Conservation (phyloP, 116 monocot genomes). For the Posidonia oceanica region DNA sequence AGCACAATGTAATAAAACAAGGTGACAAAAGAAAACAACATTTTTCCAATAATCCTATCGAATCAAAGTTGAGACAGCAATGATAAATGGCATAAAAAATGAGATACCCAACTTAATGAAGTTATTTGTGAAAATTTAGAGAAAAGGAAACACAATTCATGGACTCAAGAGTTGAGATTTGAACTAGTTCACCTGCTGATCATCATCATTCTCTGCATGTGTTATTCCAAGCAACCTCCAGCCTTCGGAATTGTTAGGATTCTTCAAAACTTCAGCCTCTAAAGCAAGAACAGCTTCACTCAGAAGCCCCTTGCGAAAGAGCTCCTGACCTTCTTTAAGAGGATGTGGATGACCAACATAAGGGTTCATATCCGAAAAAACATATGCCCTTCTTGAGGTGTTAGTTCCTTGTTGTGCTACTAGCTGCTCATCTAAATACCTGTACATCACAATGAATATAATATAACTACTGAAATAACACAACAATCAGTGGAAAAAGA, state of each 20-base stretch:
- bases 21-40: too few species aligned
- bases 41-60: too few species aligned
- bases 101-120: too few species aligned
- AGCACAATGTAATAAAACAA: too few species aligned
- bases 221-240: slow-evolving; percentile 97
- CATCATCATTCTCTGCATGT: slow-evolving; percentile 99
- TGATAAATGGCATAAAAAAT: too few species aligned
- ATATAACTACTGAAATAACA: not conserved
- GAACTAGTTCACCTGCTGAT: slow-evolving; percentile 64
- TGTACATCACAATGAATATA: not conserved
- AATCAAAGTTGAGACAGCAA: too few species aligned
- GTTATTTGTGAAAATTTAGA: too few species aligned
- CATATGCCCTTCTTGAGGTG: slow-evolving; percentile 39
- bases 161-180: too few species aligned
- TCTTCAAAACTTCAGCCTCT: slow-evolving; percentile 97
- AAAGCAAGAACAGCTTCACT: slow-evolving; percentile 99
- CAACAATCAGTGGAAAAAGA: too few species aligned
- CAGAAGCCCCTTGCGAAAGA: slow-evolving; percentile 97
- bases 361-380: slow-evolving; percentile 89
- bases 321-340: slow-evolving; percentile 91
- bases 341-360: slow-evolving; percentile 98
- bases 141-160: too few species aligned
- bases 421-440: slow-evolving; percentile 17
- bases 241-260: slow-evolving; percentile 94
- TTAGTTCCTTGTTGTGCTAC: slow-evolving; percentile 9